Evolutionary conservation across 164 flowering plant genomes (phyloP).

Genomic region (Umbellularia californica): DNA sequence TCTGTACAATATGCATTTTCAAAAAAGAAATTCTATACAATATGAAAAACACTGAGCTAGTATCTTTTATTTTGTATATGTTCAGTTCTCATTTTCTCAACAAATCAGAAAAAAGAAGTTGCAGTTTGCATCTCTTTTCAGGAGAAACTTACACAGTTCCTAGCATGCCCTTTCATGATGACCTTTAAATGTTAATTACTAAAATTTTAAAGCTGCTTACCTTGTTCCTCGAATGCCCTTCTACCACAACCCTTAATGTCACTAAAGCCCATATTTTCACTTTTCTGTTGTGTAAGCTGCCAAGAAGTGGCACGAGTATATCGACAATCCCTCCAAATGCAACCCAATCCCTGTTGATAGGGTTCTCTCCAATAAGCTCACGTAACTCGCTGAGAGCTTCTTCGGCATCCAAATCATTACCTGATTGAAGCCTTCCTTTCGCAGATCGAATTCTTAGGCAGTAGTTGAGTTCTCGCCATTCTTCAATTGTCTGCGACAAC

Average conservation of each 20-base stretch:
- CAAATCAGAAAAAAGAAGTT: too few species aligned
- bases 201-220: conserved; percentile 22
- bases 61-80: too few species aligned
- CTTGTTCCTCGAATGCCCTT: conserved; percentile 62
- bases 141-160: too few species aligned
- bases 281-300: conserved; percentile 33
- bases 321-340: conserved; percentile 51
- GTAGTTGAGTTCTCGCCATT: conserved; percentile 69
- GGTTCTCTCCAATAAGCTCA: conserved; percentile 48
- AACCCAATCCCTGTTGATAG: conserved; percentile 68
- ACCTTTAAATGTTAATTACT: too few species aligned
- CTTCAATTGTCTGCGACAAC: conserved; percentile 58
- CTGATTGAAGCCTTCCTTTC: conserved; percentile 34
- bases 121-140: too few species aligned
- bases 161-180: too few species aligned
- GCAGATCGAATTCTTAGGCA: conserved; percentile 50
- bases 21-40: too few species aligned
- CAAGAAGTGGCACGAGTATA: conserved; percentile 35
- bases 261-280: conserved; percentile 33
- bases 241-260: conserved; percentile 39
- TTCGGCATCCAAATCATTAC: conserved; percentile 22
- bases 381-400: conserved; percentile 48
- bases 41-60: too few species aligned
- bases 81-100: too few species aligned
- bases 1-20: too few species aligned